Evolutionary conservation across 192 early-diverging fungal genomes (phyloP), one percentile per base, ranked within the genome.

Genomic region (Coemansia sp.): DNA sequence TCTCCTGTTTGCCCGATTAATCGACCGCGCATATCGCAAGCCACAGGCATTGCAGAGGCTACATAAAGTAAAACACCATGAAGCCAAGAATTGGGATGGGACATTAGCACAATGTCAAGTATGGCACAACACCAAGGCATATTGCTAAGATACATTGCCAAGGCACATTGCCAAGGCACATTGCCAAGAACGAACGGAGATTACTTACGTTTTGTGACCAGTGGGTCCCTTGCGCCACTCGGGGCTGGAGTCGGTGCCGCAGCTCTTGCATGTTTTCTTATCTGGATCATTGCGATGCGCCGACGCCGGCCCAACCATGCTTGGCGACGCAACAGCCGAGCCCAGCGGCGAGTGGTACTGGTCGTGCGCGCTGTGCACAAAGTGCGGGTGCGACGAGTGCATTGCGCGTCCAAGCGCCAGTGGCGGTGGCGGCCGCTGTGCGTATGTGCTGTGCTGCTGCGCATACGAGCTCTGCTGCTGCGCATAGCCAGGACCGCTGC

Each of bases 131-230:
- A 32, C 32, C 32, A n/a, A 15, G 14, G 41, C 41, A 43, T 11
- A 43, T 14, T 3, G 41, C 41, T 2, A 43, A 11, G 2, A 11
- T 11, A 43, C 41, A 43, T 43, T 43, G 41, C 12, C 41, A 43
- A 15, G 41, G 1, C 1, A n/a, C 41, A 43, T 3, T 3, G 41
- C 41, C 11, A 43, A 11, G 41, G 41, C 41, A 43, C 9, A 43
- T 9, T 43, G 41, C 8, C 15, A n/a, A 15, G 41, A 43, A 15
- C 9, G 11, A n/a, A 43, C 11, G 11, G 15, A n/a, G 17, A 22
- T 17, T 62, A 80, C 79, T 72, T 75, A 81, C 79, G 84, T 85
- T 69, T 85, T 85, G 67, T 85, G 81, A 39, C 84, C 84, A 2
- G 69, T 80, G 23, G 84, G 81, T 6, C 84, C 84, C 52, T 79